phyloP scores from a whole-genome alignment of 2,329 filamentous ascomycete species.

The Sarocladium strictum region DNA sequence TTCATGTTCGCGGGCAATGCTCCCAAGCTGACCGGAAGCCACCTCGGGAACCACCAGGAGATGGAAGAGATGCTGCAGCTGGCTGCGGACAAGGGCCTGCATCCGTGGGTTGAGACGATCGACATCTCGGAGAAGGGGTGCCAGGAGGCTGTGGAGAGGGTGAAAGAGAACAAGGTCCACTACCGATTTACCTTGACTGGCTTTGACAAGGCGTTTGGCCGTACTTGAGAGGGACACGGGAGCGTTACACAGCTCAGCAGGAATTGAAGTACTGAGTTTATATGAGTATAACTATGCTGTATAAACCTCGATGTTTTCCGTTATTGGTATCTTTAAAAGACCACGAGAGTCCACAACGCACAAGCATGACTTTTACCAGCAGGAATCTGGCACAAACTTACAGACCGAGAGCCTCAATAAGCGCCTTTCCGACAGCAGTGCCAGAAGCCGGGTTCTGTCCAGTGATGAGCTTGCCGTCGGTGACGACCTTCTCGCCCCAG shows the following conservation, averaged over 20 bases:
- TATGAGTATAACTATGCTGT: neutral
- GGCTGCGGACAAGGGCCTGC: constrained; percentile 48
- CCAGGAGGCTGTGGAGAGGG: constrained; percentile 62
- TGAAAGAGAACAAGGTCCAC: constrained; percentile 64
- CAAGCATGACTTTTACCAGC: too few species aligned
- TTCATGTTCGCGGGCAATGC: constrained; percentile 44
- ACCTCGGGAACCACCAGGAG: constrained; percentile 55
- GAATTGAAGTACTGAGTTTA: neutral
- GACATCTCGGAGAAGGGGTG: constrained; percentile 61
- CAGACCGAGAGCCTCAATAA: constrained; percentile 38
- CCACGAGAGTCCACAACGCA: too few species aligned
- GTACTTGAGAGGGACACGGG: neutral
- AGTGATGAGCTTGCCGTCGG: constrained; percentile 47
- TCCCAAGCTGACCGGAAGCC: constrained; percentile 45
- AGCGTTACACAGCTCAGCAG: neutral
- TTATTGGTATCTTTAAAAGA: too few species aligned
- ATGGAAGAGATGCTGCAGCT: constrained; percentile 53
- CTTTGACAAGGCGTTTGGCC: constrained; percentile 57
- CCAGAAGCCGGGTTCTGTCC: constrained; percentile 53
- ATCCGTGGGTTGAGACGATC: constrained; percentile 55
- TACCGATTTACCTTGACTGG: constrained; percentile 67
- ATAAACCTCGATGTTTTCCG: neutral
- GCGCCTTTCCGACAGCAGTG: constrained; percentile 43
- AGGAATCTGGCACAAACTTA: too few species aligned
- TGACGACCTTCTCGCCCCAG: constrained; percentile 43